Evolutionary conservation across 176 grass and related monocot species (phyloP).

Genomic region (Aegilops speltoides): DNA sequence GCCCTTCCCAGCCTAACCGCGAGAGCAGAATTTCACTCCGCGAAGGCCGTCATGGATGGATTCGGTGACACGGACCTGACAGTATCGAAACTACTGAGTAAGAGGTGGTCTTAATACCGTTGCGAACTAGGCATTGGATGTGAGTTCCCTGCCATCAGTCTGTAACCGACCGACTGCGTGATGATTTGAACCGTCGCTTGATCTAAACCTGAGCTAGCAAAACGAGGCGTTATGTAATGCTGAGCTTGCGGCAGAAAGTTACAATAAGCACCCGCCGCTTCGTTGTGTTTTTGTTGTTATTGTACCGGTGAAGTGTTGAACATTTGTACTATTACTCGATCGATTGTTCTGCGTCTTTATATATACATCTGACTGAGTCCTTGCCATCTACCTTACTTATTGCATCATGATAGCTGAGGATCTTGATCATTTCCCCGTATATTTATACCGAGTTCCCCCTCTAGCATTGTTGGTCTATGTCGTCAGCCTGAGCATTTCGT

Average conservation of each 20-base stretch:
- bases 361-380: neutral
- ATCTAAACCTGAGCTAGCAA: neutral
- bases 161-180: neutral
- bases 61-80: conserved; percentile 75
- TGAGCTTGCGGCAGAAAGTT: neutral
- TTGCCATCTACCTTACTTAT: neutral
- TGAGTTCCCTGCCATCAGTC: neutral
- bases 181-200: neutral
- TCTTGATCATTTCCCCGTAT: neutral
- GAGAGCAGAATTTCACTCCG: conserved; percentile 72
- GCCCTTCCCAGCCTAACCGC: conserved; percentile 51
- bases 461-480: too few relatives aligned
- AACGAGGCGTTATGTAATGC: neutral
- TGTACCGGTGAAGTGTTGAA: neutral
- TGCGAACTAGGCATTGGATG: neutral
- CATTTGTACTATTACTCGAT: too few relatives aligned
- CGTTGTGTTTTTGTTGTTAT: neutral
- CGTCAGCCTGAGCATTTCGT: too few relatives aligned
- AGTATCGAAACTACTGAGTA: conserved; percentile 60
- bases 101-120: conserved; percentile 40
- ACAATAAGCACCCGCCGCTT: neutral
- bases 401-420: neutral
- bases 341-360: neutral
- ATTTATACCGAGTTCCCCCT: neutral
- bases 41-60: conserved; percentile 78